Conservation (phyloP, 1,139 yeast species). For the Saccharomyces hybrid region DNA sequence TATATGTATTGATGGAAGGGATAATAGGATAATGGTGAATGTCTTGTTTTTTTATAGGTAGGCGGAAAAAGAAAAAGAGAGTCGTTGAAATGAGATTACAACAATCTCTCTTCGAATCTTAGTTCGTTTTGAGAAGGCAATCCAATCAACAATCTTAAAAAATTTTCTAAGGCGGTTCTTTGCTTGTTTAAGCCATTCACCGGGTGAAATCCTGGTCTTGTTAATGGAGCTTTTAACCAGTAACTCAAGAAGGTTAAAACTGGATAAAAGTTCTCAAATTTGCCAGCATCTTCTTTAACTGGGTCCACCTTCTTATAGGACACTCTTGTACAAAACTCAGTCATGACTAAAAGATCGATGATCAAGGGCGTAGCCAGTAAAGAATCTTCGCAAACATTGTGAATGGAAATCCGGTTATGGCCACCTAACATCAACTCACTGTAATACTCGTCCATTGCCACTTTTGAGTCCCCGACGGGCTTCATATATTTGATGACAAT, state of each 20-base stretch:
- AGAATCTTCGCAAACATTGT: conserved; percentile 95
- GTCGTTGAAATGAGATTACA: conserved; percentile 7
- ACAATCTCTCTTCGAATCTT: conserved; percentile 85
- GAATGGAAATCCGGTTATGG: conserved; percentile 87
- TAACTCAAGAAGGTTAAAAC: conserved; percentile 82
- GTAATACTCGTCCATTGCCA: conserved; percentile 97
- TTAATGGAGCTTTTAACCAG: conserved; percentile 95
- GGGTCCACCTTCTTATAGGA: conserved; percentile 50
- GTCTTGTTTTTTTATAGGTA: background rate
- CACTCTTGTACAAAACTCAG: conserved; percentile 86
- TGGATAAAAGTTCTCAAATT: conserved; percentile 66
- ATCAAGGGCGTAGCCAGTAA: conserved; percentile 90
- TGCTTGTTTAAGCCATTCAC: conserved; percentile 94
- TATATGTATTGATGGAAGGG: background rate
- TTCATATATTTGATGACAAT: conserved; percentile 90
- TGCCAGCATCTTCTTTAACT: conserved; percentile 1
- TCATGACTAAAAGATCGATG: conserved; percentile 81
- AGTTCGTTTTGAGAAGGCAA: conserved; percentile 85
- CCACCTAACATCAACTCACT: conserved; percentile 97
- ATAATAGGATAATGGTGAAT: background rate
- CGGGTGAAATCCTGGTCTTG: conserved; percentile 85
- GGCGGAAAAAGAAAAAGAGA: background rate
- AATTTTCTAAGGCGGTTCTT: conserved; percentile 85
- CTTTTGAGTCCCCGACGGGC: conserved; percentile 94
- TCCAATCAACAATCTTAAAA: conserved; percentile 83